These are phyloP conservation scores for Suhomyces atakaporum DNA, from an alignment of 1,139 yeast species.

Conservation along the genomic window DNA sequence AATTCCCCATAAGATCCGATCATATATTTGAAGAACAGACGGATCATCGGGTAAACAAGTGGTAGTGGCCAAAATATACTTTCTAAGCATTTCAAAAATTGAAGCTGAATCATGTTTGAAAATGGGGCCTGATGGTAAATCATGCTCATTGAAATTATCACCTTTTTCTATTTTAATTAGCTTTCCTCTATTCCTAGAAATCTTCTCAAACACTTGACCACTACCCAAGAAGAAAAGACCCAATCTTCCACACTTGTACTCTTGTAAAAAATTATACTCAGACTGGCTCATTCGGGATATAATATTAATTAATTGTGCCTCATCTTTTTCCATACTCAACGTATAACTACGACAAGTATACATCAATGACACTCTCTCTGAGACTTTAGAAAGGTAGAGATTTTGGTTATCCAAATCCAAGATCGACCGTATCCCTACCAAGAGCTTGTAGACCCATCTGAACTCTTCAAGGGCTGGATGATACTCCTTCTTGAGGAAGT, in stretches of 20 bases:
- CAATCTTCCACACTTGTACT: conserved; percentile 2
- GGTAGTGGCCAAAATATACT: conserved; percentile 33
- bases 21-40: conserved; percentile 28
- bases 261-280: background rate
- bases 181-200: conserved; percentile 16
- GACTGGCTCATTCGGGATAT: background rate
- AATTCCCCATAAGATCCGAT: conserved; percentile 41
- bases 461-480: conserved; percentile 17
- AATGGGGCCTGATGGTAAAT: conserved; percentile 15
- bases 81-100: conserved; percentile 33
- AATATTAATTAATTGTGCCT: background rate
- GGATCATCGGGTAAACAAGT: conserved; percentile 39
- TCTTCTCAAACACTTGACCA: conserved; percentile 24
- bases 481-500: conserved; percentile 13
- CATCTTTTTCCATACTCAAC: background rate
- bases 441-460: conserved; percentile 25
- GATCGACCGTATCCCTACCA: conserved; percentile 4
- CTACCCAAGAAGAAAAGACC: conserved; percentile 20
- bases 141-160: background rate
- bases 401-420: background rate
- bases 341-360: conserved; percentile 4
- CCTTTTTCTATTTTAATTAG: conserved; percentile 7
- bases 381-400: background rate
- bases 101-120: conserved; percentile 22
- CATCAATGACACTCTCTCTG: conserved; percentile 1